Percentiles rank a stretch among this genome's conserved stretches.
Evolutionary conservation across 2,329 filamentous ascomycete genomes (phyloP).

Genomic region (Cryphonectria radicalis): DNA sequence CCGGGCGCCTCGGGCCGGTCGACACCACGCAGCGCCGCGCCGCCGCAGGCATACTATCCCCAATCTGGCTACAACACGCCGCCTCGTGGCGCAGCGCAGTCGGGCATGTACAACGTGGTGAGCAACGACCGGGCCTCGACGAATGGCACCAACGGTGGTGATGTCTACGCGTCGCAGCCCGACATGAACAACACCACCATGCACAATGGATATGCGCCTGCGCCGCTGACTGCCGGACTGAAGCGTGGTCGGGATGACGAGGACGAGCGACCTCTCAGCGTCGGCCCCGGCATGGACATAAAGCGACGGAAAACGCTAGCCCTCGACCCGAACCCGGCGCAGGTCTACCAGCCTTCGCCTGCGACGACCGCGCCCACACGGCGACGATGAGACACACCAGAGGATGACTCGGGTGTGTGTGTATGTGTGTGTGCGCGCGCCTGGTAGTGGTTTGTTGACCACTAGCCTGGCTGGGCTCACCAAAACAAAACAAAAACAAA

Average conservation of each 20-base stretch:
- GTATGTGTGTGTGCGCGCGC: not conserved
- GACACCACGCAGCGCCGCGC: conserved; percentile 78
- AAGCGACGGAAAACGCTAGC: conserved; percentile 43
- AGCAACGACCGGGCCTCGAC: conserved; percentile 73
- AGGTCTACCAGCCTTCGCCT: conserved; percentile 38
- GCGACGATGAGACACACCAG: conserved; percentile 21
- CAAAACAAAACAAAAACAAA: not conserved
- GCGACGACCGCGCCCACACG: conserved; percentile 34
- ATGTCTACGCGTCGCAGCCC: conserved; percentile 71
- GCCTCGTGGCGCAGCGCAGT: conserved; percentile 69
- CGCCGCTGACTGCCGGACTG: conserved; percentile 60
- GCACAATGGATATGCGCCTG: conserved; percentile 65
- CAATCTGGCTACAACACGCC: conserved; percentile 77
- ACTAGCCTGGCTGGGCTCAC: conserved; percentile 1
- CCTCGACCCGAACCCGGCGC: conserved; percentile 39
- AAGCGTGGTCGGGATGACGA: conserved; percentile 51
- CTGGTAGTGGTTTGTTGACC: conserved; percentile 18
- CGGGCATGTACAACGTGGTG: conserved; percentile 91
- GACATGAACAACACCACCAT: conserved; percentile 60
- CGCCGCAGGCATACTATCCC: conserved; percentile 74
- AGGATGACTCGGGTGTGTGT: not conserved
- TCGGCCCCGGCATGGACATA: conserved; percentile 37
- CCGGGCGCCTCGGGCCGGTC: conserved; percentile 82
- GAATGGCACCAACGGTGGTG: conserved; percentile 68
- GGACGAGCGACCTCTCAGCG: conserved; percentile 43